Conservation (phyloP, 768 basidiomycete genomes). For the Pisolithus orientalis region DNA sequence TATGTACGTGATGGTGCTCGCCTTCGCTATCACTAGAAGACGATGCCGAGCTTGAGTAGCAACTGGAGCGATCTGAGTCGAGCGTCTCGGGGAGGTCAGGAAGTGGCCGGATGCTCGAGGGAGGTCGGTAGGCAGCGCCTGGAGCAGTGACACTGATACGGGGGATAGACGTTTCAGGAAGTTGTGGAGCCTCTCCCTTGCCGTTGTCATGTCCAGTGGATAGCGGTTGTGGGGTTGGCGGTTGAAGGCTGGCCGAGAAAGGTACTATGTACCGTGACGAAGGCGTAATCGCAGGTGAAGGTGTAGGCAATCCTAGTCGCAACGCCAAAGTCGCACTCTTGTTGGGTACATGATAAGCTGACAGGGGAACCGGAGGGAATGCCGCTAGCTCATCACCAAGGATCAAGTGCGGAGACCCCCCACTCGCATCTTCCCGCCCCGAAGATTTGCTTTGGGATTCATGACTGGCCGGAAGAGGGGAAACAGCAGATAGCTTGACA, state of each 20-base stretch:
- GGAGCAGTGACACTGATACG: conserved; percentile 1
- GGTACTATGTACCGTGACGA: neutral
- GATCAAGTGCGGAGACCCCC: conserved; percentile 1
- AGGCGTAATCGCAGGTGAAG: neutral
- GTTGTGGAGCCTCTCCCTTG: conserved; percentile 3
- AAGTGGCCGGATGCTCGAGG: conserved; percentile 2
- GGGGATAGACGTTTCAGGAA: conserved; percentile 1
- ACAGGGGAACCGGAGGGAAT: neutral
- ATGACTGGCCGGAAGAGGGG: conserved; percentile 1
- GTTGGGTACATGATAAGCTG: neutral
- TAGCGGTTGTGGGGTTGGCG: neutral
- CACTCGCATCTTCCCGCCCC: neutral
- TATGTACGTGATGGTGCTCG: conserved; percentile 3
- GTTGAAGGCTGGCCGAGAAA: neutral
- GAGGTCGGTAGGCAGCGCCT: neutral
- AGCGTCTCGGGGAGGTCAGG: conserved; percentile 4
- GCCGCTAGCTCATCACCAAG: neutral
- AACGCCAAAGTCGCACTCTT: conserved; percentile 7
- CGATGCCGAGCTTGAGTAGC: neutral
- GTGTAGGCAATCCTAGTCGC: conserved; percentile 7
- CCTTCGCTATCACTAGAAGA: neutral
- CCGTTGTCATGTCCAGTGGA: conserved; percentile 7
- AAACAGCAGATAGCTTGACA: conserved; percentile 1
- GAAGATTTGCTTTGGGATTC: neutral
- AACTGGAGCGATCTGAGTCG: neutral